Percentiles rank a stretch among this genome's conserved stretches.
These are phyloP conservation scores for Pseudogymnoascus sp. DNA, from an alignment of 2,329 filamentous ascomycete genomes.

Conservation along the genomic window DNA sequence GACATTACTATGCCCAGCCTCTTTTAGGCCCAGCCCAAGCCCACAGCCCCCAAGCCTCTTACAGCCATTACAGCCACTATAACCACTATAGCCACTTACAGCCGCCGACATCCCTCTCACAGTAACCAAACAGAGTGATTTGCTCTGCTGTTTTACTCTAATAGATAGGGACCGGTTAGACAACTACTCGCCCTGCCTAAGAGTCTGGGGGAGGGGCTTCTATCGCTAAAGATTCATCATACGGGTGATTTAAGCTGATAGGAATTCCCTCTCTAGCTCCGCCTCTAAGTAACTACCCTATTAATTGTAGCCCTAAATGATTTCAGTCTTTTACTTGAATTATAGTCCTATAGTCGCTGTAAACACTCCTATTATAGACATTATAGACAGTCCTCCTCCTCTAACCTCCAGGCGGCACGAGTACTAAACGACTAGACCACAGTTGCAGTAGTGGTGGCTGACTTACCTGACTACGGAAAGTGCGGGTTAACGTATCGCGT, in stretches of 20 bases:
- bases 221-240: neutral
- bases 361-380: neutral
- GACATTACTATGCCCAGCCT: neutral
- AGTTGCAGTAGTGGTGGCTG: neutral
- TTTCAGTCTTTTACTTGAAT: neutral
- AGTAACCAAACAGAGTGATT: neutral
- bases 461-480: neutral
- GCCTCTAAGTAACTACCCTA: neutral
- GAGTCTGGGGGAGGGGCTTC: neutral
- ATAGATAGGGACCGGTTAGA: neutral
- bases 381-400: neutral
- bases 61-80: neutral
- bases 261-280: neutral
- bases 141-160: neutral
- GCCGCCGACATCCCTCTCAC: neutral
- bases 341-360: neutral
- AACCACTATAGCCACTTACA: neutral
- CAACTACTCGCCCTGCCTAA: neutral
- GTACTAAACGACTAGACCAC: neutral
- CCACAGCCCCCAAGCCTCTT: conserved; percentile 4
- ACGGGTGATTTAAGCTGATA: neutral
- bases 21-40: neutral
- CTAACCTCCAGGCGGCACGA: neutral
- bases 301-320: neutral
- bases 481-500: conserved; percentile 3